Base-by-base conservation (phyloP, 495 filamentous ascomycete genomes). In the Penicillium flavigenum region DNA sequence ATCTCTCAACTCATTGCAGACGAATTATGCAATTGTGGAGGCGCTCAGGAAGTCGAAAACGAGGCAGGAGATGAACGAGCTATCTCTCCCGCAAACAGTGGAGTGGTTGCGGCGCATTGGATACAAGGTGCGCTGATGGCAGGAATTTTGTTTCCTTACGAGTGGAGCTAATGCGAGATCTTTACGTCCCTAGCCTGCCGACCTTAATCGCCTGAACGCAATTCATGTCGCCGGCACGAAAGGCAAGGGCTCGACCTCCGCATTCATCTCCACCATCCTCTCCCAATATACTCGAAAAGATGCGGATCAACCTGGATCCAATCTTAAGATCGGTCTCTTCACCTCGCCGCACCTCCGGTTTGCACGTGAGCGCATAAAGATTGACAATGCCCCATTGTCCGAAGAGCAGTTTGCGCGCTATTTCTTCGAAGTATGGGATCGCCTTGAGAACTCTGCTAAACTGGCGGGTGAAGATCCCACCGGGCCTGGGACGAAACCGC, bases 221-320 rank as follows among this genome's bases (percentile, higher is more conserved):
- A 74, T 96, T 12, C 92, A 97, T 65, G 86, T 97, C 20, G 88
- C 92, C 12, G 92, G 92, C 39, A 96, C 92, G 12, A 97, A 97
- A 76, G 92, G 92, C 56, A 97, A 97, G 74, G 92, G 92, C 43
- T 76, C 76, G 38, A 77, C 76, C 41, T 74, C 76, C 22, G 69
- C 78, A 47, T 78, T 75, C 46, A 74, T 86, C 56, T 81, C 84
- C 38, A 79, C 81, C 17, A 82, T 84, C 56, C 75, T 88, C 5
- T 70, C 78, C 5, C 84, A 88, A 62, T 87, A 87, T 58, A 73
- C 72, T 46, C 53, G 73, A 7, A 76, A 64, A 63, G 72, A 51
- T 58, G 61, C 27, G 38, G 70, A 26, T 56, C 68, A 63, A 47
- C 64, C 57, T 12, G 68, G 38, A 66, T 79, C 56, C 39, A 60